A percentile compares a stretch with the other conserved stretches of the same genome.
These are phyloP conservation scores for Pyricularia sp. DNA, from an alignment of 2,329 filamentous ascomycete genomes.

Conservation along the genomic window DNA sequence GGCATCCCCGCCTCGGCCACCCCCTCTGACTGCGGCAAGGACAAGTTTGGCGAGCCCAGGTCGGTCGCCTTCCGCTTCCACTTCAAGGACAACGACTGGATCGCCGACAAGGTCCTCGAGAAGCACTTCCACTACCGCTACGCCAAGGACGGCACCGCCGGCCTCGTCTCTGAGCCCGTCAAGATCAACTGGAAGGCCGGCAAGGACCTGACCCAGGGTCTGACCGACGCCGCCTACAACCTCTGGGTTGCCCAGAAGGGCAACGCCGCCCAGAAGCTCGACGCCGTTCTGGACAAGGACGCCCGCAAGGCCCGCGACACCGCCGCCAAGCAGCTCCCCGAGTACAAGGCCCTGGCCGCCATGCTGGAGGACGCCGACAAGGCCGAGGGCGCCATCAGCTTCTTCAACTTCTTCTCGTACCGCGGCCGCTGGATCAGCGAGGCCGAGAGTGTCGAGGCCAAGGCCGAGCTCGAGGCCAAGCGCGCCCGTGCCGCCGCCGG, in stretches of 20 bases:
- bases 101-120: conserved; percentile 48
- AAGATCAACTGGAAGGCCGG: conserved; percentile 57
- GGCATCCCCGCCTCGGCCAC: conserved; percentile 25
- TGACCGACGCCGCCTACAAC: conserved; percentile 50
- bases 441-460: conserved; percentile 48
- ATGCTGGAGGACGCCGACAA: conserved; percentile 37
- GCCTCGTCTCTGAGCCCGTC: conserved; percentile 56
- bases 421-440: conserved; percentile 48
- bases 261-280: conserved; percentile 18
- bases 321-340: conserved; percentile 3
- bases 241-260: conserved; percentile 46
- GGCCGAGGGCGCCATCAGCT: conserved; percentile 34
- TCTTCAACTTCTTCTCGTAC: conserved; percentile 66
- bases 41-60: conserved; percentile 47
- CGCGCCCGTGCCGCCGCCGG: conserved; percentile 4
- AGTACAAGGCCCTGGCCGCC: conserved; percentile 34
- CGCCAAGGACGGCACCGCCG: conserved; percentile 28
- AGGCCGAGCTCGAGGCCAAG: conserved; percentile 18
- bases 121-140: conserved; percentile 61
- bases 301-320: conserved; percentile 2
- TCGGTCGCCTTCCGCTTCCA: conserved; percentile 44
- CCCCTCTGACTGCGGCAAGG: conserved; percentile 20
- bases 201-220: conserved; percentile 53
- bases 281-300: background rate
- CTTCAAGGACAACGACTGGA: conserved; percentile 54